phyloP scores from a whole-genome alignment of 345 rosid genomes.

The Arabis alpina region DNA sequence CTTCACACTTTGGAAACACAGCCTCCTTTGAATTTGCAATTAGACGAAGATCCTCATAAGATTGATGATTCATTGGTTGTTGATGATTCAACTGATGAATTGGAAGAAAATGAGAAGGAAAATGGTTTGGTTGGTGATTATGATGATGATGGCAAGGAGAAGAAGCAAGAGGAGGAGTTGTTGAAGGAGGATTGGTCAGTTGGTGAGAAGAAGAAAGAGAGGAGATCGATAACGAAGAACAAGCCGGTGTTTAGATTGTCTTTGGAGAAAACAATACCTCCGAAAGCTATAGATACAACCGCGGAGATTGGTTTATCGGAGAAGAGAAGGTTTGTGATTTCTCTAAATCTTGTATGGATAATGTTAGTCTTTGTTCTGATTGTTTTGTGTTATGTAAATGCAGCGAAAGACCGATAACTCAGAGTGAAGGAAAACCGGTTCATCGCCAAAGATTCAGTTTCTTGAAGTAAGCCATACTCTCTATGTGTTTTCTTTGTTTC shows the following conservation, averaged over 20 bases:
- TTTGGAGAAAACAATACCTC: slow-evolving; percentile 42
- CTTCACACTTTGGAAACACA: slow-evolving; percentile 43
- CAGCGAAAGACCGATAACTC: slow-evolving; percentile 36
- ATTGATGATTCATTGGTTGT: background rate
- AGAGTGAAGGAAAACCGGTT: slow-evolving; percentile 2
- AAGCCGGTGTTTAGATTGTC: slow-evolving; percentile 46
- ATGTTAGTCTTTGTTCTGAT: slow-evolving; percentile 15
- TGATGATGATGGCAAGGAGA: slow-evolving; percentile 11
- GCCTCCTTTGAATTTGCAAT: slow-evolving; percentile 26
- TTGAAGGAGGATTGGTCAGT: slow-evolving; percentile 28
- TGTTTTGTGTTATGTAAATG: slow-evolving; percentile 7
- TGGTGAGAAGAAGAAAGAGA: slow-evolving; percentile 29
- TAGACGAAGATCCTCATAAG: slow-evolving; percentile 18
- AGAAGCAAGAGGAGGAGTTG: slow-evolving; percentile 9
- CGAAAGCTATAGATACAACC: slow-evolving; percentile 12
- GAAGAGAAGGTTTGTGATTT: slow-evolving; percentile 36
- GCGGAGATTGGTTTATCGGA: slow-evolving; percentile 10
- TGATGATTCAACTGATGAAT: background rate
- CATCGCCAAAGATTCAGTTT: slow-evolving; percentile 28
- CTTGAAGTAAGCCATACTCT: slow-evolving; percentile 25
- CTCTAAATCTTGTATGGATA: background rate
- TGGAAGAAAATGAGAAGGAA: slow-evolving; percentile 10
- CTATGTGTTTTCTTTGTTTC: background rate
- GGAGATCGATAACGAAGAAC: slow-evolving; percentile 36
- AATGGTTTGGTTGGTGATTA: slow-evolving; percentile 5